Conservation (phyloP, 305 asterid species). For the Fraxinus nigra region DNA sequence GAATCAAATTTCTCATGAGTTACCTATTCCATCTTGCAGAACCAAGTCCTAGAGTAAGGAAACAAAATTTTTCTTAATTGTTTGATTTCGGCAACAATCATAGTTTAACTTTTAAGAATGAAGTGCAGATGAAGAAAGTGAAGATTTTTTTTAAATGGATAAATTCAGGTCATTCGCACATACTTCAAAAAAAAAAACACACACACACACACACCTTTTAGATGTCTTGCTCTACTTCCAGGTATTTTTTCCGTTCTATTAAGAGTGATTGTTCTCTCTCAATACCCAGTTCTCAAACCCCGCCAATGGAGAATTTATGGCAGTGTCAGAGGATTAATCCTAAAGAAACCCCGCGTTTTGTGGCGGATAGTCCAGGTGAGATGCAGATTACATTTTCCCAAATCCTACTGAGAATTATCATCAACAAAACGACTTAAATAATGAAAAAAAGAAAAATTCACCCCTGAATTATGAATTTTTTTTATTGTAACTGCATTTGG, state of each 20-base stretch:
- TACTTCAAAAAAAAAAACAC: no score
- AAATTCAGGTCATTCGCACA: not conserved
- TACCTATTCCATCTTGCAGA: not conserved
- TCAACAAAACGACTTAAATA: not conserved
- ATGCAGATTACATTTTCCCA: not conserved
- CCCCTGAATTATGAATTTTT: not conserved
- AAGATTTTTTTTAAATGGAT: not conserved
- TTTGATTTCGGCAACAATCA: not conserved
- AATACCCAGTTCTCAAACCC: not conserved
- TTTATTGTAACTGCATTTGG: not conserved
- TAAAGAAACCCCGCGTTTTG: not conserved
- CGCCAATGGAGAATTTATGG: not conserved
- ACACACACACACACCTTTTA: not conserved
- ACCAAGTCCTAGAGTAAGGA: not conserved
- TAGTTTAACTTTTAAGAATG: not conserved
- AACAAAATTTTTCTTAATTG: not conserved
- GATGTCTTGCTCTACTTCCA: not conserved
- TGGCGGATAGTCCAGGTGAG: slow-evolving; percentile 35
- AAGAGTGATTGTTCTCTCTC: not conserved
- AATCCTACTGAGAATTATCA: not conserved
- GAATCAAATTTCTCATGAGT: not conserved
- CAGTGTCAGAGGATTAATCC: not conserved
- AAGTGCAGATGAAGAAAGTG: not conserved
- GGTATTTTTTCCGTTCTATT: not conserved
- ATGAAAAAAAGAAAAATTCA: not conserved